Conservation (phyloP, 495 filamentous ascomycete species). For the Xanthoparmelia taractica region DNA sequence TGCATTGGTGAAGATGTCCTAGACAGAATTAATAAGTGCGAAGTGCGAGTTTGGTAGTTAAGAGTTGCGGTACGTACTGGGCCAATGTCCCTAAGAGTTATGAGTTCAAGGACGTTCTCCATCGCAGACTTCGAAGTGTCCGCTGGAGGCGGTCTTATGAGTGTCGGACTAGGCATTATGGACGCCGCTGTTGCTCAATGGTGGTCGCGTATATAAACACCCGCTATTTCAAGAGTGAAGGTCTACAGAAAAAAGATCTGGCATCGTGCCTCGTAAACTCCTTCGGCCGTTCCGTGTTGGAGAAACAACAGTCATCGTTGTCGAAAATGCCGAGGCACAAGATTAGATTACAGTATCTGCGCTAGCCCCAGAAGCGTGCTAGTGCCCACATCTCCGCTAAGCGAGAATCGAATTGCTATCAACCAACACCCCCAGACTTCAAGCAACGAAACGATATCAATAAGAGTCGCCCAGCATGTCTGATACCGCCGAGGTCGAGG, state of each 20-base stretch:
- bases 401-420: conserved; percentile 6
- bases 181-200: not conserved
- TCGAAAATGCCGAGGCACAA: conserved; percentile 10
- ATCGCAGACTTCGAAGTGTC: conserved; percentile 69
- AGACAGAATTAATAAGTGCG: not conserved
- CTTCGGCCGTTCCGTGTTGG: not conserved
- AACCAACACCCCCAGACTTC: not conserved
- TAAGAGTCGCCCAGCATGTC: conserved; percentile 60
- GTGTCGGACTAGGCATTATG: conserved; percentile 43
- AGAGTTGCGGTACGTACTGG: conserved; percentile 46
- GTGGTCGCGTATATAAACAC: not conserved
- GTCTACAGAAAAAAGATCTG: not conserved
- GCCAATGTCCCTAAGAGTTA: conserved; percentile 67
- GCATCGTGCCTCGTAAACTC: not conserved
- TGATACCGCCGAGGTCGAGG: conserved; percentile 91
- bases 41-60: no score
- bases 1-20: conserved; percentile 91
- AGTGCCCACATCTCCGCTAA: conserved; percentile 13
- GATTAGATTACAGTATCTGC: not conserved
- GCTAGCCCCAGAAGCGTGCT: not conserved
- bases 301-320: not conserved
- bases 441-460: not conserved
- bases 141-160: conserved; percentile 66
- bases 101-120: conserved; percentile 83
- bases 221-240: not conserved